Base-by-base conservation (phyloP, 2,329 filamentous ascomycete genomes). In the Phialophora expanda region DNA sequence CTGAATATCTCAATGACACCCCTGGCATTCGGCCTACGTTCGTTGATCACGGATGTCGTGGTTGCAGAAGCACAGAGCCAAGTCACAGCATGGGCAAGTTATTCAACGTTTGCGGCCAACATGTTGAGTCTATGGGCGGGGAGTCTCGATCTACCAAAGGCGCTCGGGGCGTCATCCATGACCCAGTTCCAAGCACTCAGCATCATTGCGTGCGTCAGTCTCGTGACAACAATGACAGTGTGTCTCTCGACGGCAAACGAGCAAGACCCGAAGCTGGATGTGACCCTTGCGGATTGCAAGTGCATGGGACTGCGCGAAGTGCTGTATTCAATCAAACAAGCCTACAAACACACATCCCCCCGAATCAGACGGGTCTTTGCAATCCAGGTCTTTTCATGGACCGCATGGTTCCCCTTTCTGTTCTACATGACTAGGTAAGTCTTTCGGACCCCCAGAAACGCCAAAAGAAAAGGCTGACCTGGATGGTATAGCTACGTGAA, bases 1-100 rank as follows among this genome's bases (percentile, higher is more conserved):
- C 53, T 56, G 24, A 56, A 56, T 12, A 30, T 56, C 53, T 56
- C 53, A 28, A 56, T 56, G 53, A 56, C 53, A 17, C 53, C 53
- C 11, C 53, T 56, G 12, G 53, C 53, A n/a, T 56, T 56, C 20
- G 53, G 53, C 32, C 53, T 56, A 20, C 53, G 53, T 28, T 56
- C 53, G 9, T 34, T 56, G 28, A 38, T 56, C 26, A 38, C 53
- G 11, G 53, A 56, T 56, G 28, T 56, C 30, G 53, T 38, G 53
- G 53, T 56, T 30, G 28, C 53, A 2, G 24, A 56, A 56, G 53
- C 28, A 30, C 53, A 56, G 28, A 56, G 53, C n/a, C 53, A 30
- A 4, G 53, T 56, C 28, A 32, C 53, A 2, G 53, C 53, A 2
- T 56, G 53, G 53, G 53, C 53, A 9, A 56, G 30, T 30, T 56